These are phyloP conservation scores for Cyclanthera cordifolia DNA, from an alignment of 306 rosid species.

Conservation along the genomic window DNA sequence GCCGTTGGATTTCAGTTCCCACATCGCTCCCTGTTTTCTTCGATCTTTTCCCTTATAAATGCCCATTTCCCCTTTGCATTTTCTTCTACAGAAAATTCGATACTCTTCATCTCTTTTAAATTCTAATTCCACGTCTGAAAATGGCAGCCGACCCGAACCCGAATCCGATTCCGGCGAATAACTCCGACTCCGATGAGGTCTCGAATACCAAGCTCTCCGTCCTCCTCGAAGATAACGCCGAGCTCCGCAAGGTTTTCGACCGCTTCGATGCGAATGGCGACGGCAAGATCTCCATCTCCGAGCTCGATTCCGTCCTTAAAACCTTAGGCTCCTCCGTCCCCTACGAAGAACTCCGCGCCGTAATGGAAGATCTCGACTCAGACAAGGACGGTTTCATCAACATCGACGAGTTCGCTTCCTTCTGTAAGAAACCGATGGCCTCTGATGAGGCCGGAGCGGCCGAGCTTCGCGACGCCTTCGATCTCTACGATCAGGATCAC, in stretches of 20 bases:
- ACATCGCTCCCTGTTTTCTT: not conserved
- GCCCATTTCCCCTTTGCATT: not conserved
- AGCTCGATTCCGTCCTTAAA: slow-evolving; percentile 49
- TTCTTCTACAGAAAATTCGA: not conserved
- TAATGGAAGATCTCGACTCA: slow-evolving; percentile 76
- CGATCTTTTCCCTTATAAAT: not conserved
- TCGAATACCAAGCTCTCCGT: slow-evolving; percentile 14
- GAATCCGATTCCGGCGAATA: not conserved
- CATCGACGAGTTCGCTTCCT: slow-evolving; percentile 58
- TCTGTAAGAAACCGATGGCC: slow-evolving; percentile 39
- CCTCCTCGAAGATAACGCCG: slow-evolving; percentile 32
- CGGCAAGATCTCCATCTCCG: slow-evolving; percentile 68
- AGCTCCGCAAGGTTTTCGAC: slow-evolving; percentile 45
- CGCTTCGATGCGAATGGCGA: slow-evolving; percentile 85
- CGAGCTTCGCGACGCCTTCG: slow-evolving; percentile 69
- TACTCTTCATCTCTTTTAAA: not conserved
- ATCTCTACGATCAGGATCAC: slow-evolving; percentile 69
- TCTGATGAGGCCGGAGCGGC: slow-evolving; percentile 31
- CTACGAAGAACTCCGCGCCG: slow-evolving; percentile 32
- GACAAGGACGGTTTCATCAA: slow-evolving; percentile 65
- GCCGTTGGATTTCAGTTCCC: not conserved
- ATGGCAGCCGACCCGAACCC: slow-evolving; percentile 33
- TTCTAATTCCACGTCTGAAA: too few species aligned
- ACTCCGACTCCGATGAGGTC: not conserved
- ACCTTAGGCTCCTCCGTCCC: slow-evolving; percentile 42